Evolutionary conservation across 208 protist species (phyloP), one percentile per base, ranked within the genome.

Genomic region (Wallacemonas sp.): DNA sequence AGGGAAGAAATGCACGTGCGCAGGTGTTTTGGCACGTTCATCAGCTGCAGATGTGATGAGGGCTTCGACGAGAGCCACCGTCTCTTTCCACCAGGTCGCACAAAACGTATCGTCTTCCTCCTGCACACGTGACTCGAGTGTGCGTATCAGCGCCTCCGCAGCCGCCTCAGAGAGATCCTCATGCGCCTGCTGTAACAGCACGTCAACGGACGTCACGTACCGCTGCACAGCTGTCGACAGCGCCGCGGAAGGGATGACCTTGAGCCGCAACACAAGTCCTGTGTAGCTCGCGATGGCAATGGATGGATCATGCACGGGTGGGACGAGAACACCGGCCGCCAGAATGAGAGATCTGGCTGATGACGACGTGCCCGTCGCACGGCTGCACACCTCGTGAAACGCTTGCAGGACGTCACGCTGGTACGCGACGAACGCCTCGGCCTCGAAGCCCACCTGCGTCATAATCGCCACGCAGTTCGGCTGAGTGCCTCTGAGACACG

Each of bases 371-470:
- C 36, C 14, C n/a, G n/a, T n/a, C n/a, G n/a, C n/a, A 14, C 36
- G 36, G 14, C 36, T 14, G 14, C 6, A 14, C 14, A 14, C 36
- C 9, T 41, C 36, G 6, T 41, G 9, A 41, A 41, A 14, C 6
- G 36, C 36, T 1, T n/a, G 49, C 16, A 61, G 43, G n/a, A 52
- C 39, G 24, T 66, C 65, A 5, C 67, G 60, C 1, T 38, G 72
- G 63, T 74, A 82, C 11, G 14, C 16, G 5, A 55, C 12, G 36
- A 86, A 82, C 68, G 79, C 76, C 1, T 56, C 39, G 14, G 69
- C 80, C 21, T 56, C 68, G 32, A 74, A 66, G 39, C 74, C 32
- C 54, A 74, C 70, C 68, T 81, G 80, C 14, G 80, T 80, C 36
- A 86, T 55, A 0, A 86, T 63, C 34, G 73, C 68, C 36, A 66